Conservation (phyloP, 768 basidiomycete genomes). For the Calvatia gigantea region DNA sequence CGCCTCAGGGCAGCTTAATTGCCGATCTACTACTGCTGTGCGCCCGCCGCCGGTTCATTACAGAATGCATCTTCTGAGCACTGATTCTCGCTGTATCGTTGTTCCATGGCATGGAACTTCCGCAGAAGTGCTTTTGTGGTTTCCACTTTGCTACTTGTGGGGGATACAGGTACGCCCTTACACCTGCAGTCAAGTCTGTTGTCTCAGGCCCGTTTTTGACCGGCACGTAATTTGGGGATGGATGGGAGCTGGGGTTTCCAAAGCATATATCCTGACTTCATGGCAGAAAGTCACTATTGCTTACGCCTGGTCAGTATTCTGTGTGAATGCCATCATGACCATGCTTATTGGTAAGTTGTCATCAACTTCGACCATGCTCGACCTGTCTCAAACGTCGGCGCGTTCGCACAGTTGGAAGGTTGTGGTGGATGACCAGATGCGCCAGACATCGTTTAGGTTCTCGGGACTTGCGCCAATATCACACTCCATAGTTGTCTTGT, state of each 20-base stretch:
- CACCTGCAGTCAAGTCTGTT: too few species aligned
- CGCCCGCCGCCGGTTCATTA: neutral
- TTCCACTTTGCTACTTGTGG: slow-evolving; percentile 26
- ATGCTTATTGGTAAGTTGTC: too few species aligned
- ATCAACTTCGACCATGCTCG: too few species aligned
- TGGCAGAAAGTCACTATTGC: slow-evolving; percentile 11
- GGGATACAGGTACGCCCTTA: slow-evolving; percentile 26
- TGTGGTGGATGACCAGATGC: slow-evolving; percentile 19
- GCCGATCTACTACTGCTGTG: slow-evolving; percentile 12
- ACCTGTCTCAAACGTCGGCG: neutral
- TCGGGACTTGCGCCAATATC: slow-evolving; percentile 11
- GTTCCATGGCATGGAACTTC: slow-evolving; percentile 35
- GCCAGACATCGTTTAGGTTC: slow-evolving; percentile 6
- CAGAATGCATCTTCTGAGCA: neutral
- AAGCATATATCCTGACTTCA: neutral
- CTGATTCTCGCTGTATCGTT: slow-evolving; percentile 26
- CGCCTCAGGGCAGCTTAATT: slow-evolving; percentile 8
- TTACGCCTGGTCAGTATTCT: slow-evolving; percentile 24
- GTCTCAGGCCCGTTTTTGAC: neutral
- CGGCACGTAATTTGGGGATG: slow-evolving; percentile 21
- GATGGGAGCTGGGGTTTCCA: slow-evolving; percentile 1
- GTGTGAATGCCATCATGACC: too few species aligned
- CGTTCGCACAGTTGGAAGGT: slow-evolving; percentile 14
- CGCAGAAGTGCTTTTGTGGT: slow-evolving; percentile 24
- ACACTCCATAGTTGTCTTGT: slow-evolving; percentile 17